Conservation (phyloP, 1,139 yeast species). For the Taphrina wiesneri region DNA sequence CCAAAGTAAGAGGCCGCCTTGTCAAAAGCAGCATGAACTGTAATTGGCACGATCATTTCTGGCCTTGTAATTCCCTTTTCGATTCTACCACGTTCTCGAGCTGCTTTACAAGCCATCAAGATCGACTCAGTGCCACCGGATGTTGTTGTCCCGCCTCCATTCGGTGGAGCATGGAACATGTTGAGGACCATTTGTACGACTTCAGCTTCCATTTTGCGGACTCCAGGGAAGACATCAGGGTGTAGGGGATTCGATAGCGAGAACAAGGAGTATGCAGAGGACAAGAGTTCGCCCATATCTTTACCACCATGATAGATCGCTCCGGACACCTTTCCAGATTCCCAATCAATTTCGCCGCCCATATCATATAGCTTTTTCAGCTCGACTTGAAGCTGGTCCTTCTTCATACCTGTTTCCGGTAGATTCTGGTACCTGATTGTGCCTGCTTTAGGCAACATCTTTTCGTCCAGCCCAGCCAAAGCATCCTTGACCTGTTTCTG, state of each 20-base stretch:
- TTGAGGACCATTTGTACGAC: constrained; percentile 87
- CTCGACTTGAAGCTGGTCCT: constrained; percentile 46
- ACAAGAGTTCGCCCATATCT: constrained; percentile 68
- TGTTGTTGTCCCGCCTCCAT: constrained; percentile 76
- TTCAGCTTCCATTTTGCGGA: constrained; percentile 94
- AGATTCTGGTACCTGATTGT: constrained; percentile 55
- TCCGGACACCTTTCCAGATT: constrained; percentile 81
- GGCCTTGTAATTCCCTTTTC: constrained; percentile 67
- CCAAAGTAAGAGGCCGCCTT: constrained; percentile 92
- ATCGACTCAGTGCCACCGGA: constrained; percentile 98
- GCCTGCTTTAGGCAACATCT: constrained; percentile 40
- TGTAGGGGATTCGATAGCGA: constrained; percentile 92
- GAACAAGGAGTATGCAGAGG: constrained; percentile 71
- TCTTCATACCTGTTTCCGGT: constrained; percentile 60
- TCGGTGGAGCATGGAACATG: constrained; percentile 69
- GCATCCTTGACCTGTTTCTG: constrained; percentile 60
- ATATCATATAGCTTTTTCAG: constrained; percentile 19
- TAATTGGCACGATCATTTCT: constrained; percentile 83
- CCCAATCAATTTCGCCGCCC: constrained; percentile 21
- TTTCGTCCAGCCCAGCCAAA: constrained; percentile 54
- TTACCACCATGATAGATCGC: constrained; percentile 96
- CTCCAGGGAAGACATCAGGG: constrained; percentile 96
- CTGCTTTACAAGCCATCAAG: constrained; percentile 80
- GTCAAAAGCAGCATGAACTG: constrained; percentile 93
- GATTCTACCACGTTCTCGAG: constrained; percentile 66